Conservation (phyloP, 805 yeast species). For the Metschnikowia amazonensis region DNA sequence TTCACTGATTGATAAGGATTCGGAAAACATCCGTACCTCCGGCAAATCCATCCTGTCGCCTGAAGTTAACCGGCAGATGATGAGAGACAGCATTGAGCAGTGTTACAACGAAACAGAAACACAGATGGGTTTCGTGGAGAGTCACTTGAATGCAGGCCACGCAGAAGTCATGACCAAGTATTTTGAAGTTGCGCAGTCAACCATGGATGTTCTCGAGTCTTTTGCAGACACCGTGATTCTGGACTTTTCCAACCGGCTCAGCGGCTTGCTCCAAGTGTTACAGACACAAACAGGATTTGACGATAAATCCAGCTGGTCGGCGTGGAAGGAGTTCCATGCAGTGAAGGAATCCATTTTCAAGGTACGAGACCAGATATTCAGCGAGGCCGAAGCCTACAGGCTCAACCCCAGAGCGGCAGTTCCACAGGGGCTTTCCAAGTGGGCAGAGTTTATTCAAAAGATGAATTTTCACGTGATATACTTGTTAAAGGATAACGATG, state of each 20-base stretch:
- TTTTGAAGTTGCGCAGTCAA: conserved; percentile 32
- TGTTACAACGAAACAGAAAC: conserved; percentile 24
- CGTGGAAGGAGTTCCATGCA: conserved; percentile 52
- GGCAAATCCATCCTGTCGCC: conserved; percentile 13
- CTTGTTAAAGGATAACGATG: conserved; percentile 57
- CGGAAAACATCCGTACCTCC: conserved; percentile 25
- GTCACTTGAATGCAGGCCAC: conserved; percentile 25
- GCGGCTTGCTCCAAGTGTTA: conserved; percentile 39
- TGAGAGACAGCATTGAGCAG: conserved; percentile 31
- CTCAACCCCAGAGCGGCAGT: conserved; percentile 16
- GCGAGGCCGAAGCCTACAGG: conserved; percentile 23
- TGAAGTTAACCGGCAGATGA: conserved; percentile 29
- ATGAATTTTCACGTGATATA: conserved; percentile 46
- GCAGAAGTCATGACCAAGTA: conserved; percentile 27
- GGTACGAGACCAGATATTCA: conserved; percentile 50
- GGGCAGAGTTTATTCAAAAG: conserved; percentile 35
- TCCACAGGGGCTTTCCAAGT: conserved; percentile 36
- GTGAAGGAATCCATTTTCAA: conserved; percentile 53
- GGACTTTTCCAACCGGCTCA: conserved; percentile 61
- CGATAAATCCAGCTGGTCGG: conserved; percentile 23
- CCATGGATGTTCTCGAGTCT: conserved; percentile 67
- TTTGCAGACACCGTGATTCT: conserved; percentile 64
- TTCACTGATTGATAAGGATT: conserved; percentile 31
- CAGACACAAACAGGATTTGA: conserved; percentile 13
- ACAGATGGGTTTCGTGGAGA: conserved; percentile 23